phyloP scores from a whole-genome alignment of 2,329 filamentous ascomycete genomes.

The Furcasterigmium sp. region DNA sequence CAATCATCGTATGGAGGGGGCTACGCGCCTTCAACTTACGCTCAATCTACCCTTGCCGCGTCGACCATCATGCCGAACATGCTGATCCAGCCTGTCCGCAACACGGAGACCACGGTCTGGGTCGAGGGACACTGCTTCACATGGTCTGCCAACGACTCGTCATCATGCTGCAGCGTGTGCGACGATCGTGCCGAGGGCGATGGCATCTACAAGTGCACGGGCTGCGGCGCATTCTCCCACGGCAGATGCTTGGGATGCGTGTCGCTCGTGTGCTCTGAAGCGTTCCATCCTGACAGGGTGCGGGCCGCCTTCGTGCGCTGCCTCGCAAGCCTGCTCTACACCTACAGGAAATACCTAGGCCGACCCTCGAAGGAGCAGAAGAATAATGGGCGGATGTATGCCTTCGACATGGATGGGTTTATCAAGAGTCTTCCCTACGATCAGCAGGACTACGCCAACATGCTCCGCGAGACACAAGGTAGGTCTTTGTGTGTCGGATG shows the following conservation, averaged over 20 bases:
- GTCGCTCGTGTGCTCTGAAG: conserved; percentile 57
- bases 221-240: conserved; percentile 55
- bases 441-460: conserved; percentile 57
- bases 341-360: conserved; percentile 59
- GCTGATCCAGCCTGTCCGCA: conserved; percentile 71
- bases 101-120: conserved; percentile 77
- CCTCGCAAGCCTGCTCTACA: conserved; percentile 61
- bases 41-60: conserved; percentile 78
- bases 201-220: conserved; percentile 68
- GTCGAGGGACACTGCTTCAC: conserved; percentile 80
- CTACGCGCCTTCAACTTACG: conserved; percentile 80
- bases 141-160: conserved; percentile 54
- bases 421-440: conserved; percentile 60
- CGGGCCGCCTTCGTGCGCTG: conserved; percentile 61
- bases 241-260: conserved; percentile 57
- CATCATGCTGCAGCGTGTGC: conserved; percentile 65
- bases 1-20: conserved; percentile 63
- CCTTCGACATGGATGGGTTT: conserved; percentile 62
- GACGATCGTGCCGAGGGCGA: conserved; percentile 69
- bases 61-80: conserved; percentile 85
- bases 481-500: conserved; percentile 16
- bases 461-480: conserved; percentile 66
- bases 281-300: conserved; percentile 57
- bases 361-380: conserved; percentile 57
- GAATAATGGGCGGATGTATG: conserved; percentile 52